phyloP scores from a whole-genome alignment of 495 filamentous ascomycete species.

The Aspergillus baeticus region DNA sequence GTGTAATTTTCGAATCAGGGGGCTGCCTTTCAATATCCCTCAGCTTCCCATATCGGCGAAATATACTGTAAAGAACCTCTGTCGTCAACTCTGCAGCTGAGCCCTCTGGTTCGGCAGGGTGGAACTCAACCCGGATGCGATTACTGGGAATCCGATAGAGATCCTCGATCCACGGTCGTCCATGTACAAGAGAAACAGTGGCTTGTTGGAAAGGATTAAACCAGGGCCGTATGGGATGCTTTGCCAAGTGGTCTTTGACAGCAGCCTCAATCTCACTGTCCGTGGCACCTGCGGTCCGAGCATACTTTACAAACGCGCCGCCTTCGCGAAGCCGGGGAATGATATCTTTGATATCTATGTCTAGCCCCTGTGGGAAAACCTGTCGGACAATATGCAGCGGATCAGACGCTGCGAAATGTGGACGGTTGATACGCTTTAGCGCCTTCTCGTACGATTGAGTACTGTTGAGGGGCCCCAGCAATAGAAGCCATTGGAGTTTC shows the following conservation, averaged over 20 bases:
- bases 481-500: conserved; percentile 65
- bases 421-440: conserved; percentile 63
- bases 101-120: conserved; percentile 62
- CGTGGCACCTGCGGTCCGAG: conserved; percentile 51
- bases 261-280: conserved; percentile 57
- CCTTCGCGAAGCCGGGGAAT: conserved; percentile 85
- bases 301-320: conserved; percentile 90
- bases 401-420: conserved; percentile 56
- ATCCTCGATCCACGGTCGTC: conserved; percentile 94
- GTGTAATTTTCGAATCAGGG: conserved; percentile 77
- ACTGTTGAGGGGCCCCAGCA: conserved; percentile 57
- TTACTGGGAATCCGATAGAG: conserved; percentile 76
- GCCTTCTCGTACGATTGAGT: conserved; percentile 57
- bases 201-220: conserved; percentile 80
- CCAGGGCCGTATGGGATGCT: conserved; percentile 80
- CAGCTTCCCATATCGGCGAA: conserved; percentile 86
- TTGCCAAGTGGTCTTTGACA: conserved; percentile 54
- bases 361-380: conserved; percentile 55
- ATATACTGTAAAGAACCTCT: conserved; percentile 83
- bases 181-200: conserved; percentile 66
- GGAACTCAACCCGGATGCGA: conserved; percentile 78
- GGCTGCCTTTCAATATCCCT: conserved; percentile 76
- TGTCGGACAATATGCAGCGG: conserved; percentile 61
- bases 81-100: conserved; percentile 76
- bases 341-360: conserved; percentile 74